Base-by-base conservation (phyloP, 2,329 filamentous ascomycete species). In the Ilyonectria sp. region DNA sequence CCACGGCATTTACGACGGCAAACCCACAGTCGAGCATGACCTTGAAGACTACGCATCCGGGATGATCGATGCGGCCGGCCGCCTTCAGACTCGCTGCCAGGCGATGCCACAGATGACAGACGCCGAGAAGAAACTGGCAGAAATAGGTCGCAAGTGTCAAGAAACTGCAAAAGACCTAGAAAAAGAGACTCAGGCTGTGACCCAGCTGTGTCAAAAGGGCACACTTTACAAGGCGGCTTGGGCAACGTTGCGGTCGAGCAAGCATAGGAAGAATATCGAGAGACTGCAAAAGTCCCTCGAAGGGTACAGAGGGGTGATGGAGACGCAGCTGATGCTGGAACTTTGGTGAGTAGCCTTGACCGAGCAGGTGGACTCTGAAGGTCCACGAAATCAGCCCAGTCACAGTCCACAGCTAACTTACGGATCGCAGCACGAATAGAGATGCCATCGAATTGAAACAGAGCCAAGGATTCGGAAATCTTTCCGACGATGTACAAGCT, bases 261-360 rank as follows among this genome's bases (percentile, higher is more conserved):
- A 33, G 13, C 60, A 63, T 29, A 47, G 46, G 11, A 63, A 44
- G 26, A 68, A 62, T n/a, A 58, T 70, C 9, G 56, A 68, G 9
- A 43, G 49, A 0, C 19, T 71, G 5, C 40, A 61, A 1, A 3
- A 31, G 4, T 37, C 35, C 11, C 19, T 66, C 10, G 19, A 19
- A 5, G 63, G 37, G 9, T 9, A 60, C 13, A 53, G 15, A 13
- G 26, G 62, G 9, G 35, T 65, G 6, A 57, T 71, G 50, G 55
- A 70, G 19, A 55, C 15, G 1, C 31, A 64, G 11, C 11, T 71
- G 2, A 10, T 69, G n/a, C 26, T 26, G 2, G 29, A 65, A 0
- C 10, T 69, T 2, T 33, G 63, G 69, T 65, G 49, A 19, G 57
- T n/a, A 40, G 37, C 13, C 37, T 40, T 40, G 13, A 11, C 11